A percentile compares a stretch with the other conserved stretches of the same genome.
phyloP scores from a whole-genome alignment of 805 yeast species.

The Yarrowia deformans region DNA sequence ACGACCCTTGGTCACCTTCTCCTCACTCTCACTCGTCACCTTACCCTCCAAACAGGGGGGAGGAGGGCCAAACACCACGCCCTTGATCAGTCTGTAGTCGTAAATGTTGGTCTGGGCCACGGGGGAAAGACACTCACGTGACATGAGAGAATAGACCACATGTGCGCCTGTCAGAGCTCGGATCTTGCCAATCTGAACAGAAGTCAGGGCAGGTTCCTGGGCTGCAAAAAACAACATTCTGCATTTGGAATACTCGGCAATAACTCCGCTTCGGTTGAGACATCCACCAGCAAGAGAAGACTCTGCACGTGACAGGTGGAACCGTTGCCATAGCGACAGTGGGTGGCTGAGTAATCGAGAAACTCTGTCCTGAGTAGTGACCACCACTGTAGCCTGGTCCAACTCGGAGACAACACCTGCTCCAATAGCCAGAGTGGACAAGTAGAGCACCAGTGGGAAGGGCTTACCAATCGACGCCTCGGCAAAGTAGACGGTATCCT shows the following conservation, averaged over 20 bases:
- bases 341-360: constrained; percentile 45
- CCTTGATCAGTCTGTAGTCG: constrained; percentile 42
- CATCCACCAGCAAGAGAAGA: constrained; percentile 16
- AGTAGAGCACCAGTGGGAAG: constrained; percentile 46
- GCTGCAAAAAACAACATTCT: constrained; percentile 40
- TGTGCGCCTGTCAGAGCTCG: constrained; percentile 51
- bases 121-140: constrained; percentile 49
- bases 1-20: constrained; percentile 45
- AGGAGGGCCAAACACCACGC: constrained; percentile 47
- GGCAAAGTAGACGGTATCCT: constrained; percentile 49
- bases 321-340: constrained; percentile 16
- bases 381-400: constrained; percentile 47
- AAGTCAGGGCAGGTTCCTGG: constrained; percentile 42
- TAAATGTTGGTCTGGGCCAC: constrained; percentile 49
- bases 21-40: constrained; percentile 41
- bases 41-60: constrained; percentile 48
- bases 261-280: constrained; percentile 39
- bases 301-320: constrained; percentile 12
- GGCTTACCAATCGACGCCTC: constrained; percentile 45
- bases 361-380: constrained; percentile 48
- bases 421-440: constrained; percentile 49
- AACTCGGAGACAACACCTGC: constrained; percentile 42
- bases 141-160: constrained; percentile 48
- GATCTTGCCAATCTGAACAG: constrained; percentile 44
- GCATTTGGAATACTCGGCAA: constrained; percentile 40